phyloP scores from a whole-genome alignment of 306 rosid species.

The Quercus parvula region DNA sequence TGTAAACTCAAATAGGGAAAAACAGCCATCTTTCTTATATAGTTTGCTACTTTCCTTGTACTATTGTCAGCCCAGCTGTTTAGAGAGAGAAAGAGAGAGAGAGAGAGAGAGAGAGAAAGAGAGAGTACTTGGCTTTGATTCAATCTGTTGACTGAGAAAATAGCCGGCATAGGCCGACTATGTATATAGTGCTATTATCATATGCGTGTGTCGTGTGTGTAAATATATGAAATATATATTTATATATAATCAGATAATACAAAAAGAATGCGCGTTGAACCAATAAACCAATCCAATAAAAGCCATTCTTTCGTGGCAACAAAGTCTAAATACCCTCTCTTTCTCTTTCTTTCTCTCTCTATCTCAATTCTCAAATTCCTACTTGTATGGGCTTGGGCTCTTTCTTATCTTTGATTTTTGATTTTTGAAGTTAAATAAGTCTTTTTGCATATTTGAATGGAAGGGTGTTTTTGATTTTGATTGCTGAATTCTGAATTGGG shows the following conservation, averaged over 20 bases:
- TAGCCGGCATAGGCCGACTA: slow-evolving; percentile 76
- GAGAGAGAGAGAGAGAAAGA: slow-evolving; percentile 19
- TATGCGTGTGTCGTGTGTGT: neutral
- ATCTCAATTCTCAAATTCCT: slow-evolving; percentile 23
- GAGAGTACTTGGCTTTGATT: slow-evolving; percentile 1
- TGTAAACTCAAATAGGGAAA: neutral
- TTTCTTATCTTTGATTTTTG: slow-evolving; percentile 3
- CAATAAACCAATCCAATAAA: slow-evolving; percentile 26
- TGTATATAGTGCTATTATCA: slow-evolving; percentile 10
- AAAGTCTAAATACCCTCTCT: slow-evolving; percentile 19
- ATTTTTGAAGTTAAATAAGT: neutral
- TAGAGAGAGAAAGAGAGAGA: too few species aligned
- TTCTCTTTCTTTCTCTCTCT: slow-evolving; percentile 9
- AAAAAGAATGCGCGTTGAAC: slow-evolving; percentile 70
- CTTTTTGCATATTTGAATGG: neutral
- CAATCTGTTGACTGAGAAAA: slow-evolving; percentile 57
- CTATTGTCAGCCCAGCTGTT: neutral
- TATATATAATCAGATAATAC: neutral
- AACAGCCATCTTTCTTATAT: neutral
- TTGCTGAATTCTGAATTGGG: slow-evolving; percentile 28
- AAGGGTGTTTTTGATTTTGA: slow-evolving; percentile 29
- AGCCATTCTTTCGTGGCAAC: slow-evolving; percentile 28
- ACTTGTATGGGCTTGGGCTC: slow-evolving; percentile 2
- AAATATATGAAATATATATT: too few species aligned
- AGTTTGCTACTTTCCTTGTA: too few species aligned